phyloP scores from a whole-genome alignment of 2,329 filamentous ascomycete genomes.

The Fusarium liriodendri region DNA sequence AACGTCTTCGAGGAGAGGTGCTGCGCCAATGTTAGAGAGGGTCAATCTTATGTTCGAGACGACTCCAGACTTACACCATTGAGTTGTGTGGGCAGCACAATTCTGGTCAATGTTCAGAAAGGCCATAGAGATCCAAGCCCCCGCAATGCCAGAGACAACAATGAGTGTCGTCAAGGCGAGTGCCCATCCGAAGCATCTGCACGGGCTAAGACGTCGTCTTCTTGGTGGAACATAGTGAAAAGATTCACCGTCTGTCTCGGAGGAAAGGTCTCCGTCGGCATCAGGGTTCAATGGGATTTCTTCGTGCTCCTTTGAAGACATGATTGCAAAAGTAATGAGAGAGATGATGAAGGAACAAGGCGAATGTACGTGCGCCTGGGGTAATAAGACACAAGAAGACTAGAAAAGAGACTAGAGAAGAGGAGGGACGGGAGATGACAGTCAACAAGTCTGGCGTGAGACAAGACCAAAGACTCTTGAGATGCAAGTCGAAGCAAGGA shows the following conservation, averaged over 20 bases:
- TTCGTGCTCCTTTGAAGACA: constrained; percentile 41
- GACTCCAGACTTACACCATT: constrained; percentile 50
- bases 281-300: constrained; percentile 28
- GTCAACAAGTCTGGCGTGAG: background rate
- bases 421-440: background rate
- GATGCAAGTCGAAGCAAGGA: background rate
- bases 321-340: constrained; percentile 2
- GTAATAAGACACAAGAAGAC: background rate
- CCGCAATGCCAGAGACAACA: constrained; percentile 28
- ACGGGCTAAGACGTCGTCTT: constrained; percentile 23
- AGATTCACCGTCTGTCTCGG: constrained; percentile 33
- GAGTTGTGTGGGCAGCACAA: constrained; percentile 47
- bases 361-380: background rate
- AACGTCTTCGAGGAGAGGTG: constrained; percentile 50
- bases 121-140: constrained; percentile 37
- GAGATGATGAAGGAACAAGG: background rate
- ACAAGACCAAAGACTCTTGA: background rate
- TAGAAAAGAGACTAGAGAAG: background rate
- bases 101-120: constrained; percentile 38
- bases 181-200: constrained; percentile 25
- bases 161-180: constrained; percentile 10
- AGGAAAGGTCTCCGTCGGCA: constrained; percentile 21
- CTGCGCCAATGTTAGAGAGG: constrained; percentile 29
- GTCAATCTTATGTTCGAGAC: rapidly evolving
- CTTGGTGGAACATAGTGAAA: constrained; percentile 28